Evolutionary conservation across 1,284 basidiomycete species (phyloP).

Genomic region (Boletellus deceptivus): DNA sequence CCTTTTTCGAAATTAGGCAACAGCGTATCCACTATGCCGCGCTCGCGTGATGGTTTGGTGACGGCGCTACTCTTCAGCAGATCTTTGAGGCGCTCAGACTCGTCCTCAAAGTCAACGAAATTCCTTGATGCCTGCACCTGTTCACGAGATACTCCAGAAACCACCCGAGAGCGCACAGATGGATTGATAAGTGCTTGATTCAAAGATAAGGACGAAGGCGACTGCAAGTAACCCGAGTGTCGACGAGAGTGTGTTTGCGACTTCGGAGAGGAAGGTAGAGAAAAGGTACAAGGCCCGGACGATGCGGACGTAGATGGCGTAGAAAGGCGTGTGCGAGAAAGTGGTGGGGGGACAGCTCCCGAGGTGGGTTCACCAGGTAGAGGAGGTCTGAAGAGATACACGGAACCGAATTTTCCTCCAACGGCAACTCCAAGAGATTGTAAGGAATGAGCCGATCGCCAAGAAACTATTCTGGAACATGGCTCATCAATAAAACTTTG

Average conservation of each 20-base stretch:
- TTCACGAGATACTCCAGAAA: constrained; percentile 65
- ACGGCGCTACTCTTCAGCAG: constrained; percentile 55
- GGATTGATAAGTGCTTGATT: constrained; percentile 28
- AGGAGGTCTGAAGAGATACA: constrained; percentile 35
- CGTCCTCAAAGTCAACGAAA: constrained; percentile 76
- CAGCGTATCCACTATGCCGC: constrained; percentile 33
- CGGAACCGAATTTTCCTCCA: constrained; percentile 37
- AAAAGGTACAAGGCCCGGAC: constrained; percentile 30
- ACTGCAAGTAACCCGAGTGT: constrained; percentile 28
- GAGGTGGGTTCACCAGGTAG: constrained; percentile 16
- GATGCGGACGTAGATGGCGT: constrained; percentile 14
- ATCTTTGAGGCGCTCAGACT: constrained; percentile 68
- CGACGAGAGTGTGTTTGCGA: constrained; percentile 25
- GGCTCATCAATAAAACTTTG: constrained; percentile 26
- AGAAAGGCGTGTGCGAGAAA: constrained; percentile 13
- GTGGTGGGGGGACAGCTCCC: constrained; percentile 8
- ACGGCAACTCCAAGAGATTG: constrained; percentile 27
- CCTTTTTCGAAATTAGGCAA: constrained; percentile 30
- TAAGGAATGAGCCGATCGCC: constrained; percentile 14
- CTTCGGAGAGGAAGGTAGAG: constrained; percentile 36
- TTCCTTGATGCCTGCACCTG: constrained; percentile 55
- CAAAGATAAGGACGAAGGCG: constrained; percentile 36
- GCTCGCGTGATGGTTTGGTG: constrained; percentile 40
- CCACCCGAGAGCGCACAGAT: constrained; percentile 47
- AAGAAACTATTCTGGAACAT: constrained; percentile 20